Evolutionary conservation across 129 eudicot genomes (phyloP).

Genomic region (Cynara cardunculus): DNA sequence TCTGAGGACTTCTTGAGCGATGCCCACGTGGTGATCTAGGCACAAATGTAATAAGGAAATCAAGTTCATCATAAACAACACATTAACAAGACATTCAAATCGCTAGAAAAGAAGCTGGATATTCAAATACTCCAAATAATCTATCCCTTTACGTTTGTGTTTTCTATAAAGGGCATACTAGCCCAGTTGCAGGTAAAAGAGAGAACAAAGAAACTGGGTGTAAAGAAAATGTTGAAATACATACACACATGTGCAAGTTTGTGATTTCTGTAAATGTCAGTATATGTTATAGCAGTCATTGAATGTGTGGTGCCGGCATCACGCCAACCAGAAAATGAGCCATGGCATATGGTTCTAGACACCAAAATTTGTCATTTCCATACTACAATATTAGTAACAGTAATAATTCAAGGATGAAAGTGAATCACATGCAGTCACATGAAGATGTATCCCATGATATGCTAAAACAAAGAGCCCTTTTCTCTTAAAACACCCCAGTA

Average conservation of each 20-base stretch:
- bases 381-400: not conserved
- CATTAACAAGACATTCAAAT: not conserved
- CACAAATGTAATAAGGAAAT: constrained; percentile 1
- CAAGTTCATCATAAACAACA: not conserved
- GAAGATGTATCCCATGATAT: not conserved
- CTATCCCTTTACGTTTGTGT: too few relatives aligned
- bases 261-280: not conserved
- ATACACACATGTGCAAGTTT: too few relatives aligned
- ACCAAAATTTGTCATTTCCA: not conserved
- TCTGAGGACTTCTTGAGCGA: constrained; percentile 56
- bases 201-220: too few relatives aligned
- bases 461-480: not conserved
- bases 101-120: not conserved
- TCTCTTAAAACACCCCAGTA: not conserved
- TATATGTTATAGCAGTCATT: not conserved
- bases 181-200: not conserved
- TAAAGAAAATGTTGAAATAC: too few relatives aligned
- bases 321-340: not conserved
- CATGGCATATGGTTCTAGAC: not conserved
- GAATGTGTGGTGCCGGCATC: not conserved
- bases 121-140: not conserved
- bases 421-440: not conserved
- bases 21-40: constrained; percentile 31
- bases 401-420: not conserved
- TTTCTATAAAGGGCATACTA: not conserved